These are phyloP conservation scores for Phylloporus sp. DNA, from an alignment of 768 basidiomycete genomes.

Conservation along the genomic window DNA sequence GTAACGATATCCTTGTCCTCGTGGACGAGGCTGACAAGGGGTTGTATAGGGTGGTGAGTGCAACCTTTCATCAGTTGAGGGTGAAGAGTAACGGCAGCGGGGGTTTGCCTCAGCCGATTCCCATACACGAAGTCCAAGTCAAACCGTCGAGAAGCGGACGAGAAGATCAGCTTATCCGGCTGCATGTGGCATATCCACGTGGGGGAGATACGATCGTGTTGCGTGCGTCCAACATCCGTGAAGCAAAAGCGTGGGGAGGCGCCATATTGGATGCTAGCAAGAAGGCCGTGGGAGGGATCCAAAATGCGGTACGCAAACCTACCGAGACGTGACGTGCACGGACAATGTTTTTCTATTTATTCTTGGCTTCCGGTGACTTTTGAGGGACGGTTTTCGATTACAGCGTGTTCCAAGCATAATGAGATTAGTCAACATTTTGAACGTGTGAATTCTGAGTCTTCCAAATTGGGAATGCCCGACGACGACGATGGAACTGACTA, in stretches of 20 bases:
- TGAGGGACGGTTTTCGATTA: not conserved
- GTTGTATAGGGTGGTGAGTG: slow-evolving; percentile 77
- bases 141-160: slow-evolving; percentile 45
- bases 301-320: not conserved
- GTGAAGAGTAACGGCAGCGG: not conserved
- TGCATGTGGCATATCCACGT: slow-evolving; percentile 64
- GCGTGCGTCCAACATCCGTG: slow-evolving; percentile 52
- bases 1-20: slow-evolving; percentile 86
- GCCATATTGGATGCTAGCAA: slow-evolving; percentile 30
- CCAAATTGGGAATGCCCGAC: no score
- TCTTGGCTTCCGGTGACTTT: not conserved
- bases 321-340: not conserved
- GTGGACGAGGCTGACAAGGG: slow-evolving; percentile 68
- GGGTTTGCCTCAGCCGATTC: slow-evolving; percentile 54
- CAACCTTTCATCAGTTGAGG: not conserved
- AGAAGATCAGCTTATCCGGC: slow-evolving; percentile 67
- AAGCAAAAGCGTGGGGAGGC: slow-evolving; percentile 53
- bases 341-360: not conserved
- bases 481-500: no score
- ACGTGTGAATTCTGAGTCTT: no score
- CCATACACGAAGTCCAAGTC: slow-evolving; percentile 62
- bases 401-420: no score
- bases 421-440: no score
- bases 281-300: slow-evolving; percentile 15
- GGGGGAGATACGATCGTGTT: slow-evolving; percentile 69